phyloP scores from a whole-genome alignment of 176 grass and related monocot species.

The Phragmites australis region DNA sequence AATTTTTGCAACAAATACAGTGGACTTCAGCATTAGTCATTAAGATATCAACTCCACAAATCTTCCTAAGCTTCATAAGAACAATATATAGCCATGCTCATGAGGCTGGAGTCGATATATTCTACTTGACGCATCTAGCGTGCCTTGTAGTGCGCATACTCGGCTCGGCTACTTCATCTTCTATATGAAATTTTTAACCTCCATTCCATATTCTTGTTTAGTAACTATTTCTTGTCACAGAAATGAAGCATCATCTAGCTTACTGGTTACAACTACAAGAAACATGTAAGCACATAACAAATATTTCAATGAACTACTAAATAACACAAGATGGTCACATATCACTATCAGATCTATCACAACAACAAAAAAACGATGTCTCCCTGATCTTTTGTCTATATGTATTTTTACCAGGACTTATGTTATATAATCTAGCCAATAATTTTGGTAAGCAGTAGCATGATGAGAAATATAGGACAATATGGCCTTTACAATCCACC shows the following conservation, averaged over 20 bases:
- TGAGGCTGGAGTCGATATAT: too few relatives aligned
- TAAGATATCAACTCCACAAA: not conserved
- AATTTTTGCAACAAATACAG: not conserved
- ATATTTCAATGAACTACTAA: not conserved
- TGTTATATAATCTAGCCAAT: not conserved
- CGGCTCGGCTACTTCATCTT: not conserved
- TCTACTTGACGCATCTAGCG: too few relatives aligned
- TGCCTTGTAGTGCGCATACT: not conserved
- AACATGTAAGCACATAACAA: not conserved
- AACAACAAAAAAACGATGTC: not conserved
- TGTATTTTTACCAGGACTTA: not conserved
- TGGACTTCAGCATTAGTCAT: not conserved
- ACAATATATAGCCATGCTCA: not conserved
- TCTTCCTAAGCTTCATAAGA: not conserved
- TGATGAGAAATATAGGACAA: slow-evolving; percentile 34
- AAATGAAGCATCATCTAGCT: not conserved
- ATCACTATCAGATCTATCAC: not conserved
- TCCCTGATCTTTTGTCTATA: not conserved
- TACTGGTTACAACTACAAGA: not conserved
- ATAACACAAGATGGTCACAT: not conserved
- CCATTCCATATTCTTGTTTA: not conserved
- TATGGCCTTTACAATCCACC: not conserved
- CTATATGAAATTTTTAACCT: not conserved
- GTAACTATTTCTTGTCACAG: not conserved
- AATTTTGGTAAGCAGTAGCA: not conserved